Evolutionary conservation across 2,329 filamentous ascomycete species (phyloP), one percentile per base, ranked within the genome.

Genomic region (Trichoderma cornu-damae): DNA sequence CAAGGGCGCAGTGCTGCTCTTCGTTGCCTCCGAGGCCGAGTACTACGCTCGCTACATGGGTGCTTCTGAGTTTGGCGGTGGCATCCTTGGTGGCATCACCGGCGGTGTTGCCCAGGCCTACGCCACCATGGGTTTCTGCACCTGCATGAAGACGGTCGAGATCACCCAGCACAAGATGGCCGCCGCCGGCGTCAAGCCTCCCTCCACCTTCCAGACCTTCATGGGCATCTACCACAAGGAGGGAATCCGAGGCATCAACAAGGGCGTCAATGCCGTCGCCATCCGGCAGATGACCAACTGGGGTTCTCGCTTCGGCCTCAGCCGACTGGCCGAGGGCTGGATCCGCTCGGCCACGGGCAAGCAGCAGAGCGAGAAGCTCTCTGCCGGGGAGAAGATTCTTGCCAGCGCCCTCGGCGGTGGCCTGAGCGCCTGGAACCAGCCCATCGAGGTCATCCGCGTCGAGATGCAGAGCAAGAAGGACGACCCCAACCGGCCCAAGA

Each of bases 81-180:
- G 94, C 71, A 97, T 99, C 77, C 72, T 81, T 30, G 94, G 94
- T 69, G 94, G 94, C 75, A 90, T 99, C 80, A 82, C 86, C 20
- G 94, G 94, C 72, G 94, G 94, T 82, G 86, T 99, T 59, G 94
- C 93, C 46, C 94, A 99, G 79, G 94, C 94, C 60, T 99, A 99
- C 74, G 94, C 94, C 64, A 99, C 94, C 73, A 99, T 99, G 93
- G 94, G 94, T 66, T 99, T 99, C 86, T 99, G 94, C 79, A 99
- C 94, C 61, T 99, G 94, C 84, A 99, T 99, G 94, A 99, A 99
- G 86, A 99, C 94, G 63, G 94, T 97, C 65, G 94, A 99, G 77
- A 99, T 99, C 77, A 99, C 94, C 71, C 95, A 96, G 79, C 88
- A 94, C 82, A 97, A 97, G 84, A 80, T 94, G 70, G 91, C 90